A percentile compares a stretch with the other conserved stretches of the same genome.
Evolutionary conservation across 805 yeast genomes (phyloP).

Genomic region (Metschnikowia cerradonensis): DNA sequence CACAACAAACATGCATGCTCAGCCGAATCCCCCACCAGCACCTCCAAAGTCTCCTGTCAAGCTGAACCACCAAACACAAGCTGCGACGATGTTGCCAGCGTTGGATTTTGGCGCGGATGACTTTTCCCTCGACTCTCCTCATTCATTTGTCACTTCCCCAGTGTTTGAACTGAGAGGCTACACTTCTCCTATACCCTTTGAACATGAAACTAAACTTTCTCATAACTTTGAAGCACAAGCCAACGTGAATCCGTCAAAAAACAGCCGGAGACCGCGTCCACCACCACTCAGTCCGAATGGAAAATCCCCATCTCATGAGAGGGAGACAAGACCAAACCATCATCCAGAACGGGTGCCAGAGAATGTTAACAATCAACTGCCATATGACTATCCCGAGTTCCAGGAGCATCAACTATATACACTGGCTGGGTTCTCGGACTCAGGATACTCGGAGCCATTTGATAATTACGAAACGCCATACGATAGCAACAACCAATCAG

Average conservation of each 20-base stretch:
- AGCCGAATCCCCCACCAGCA: background rate
- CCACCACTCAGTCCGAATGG: conserved; percentile 8
- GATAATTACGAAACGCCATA: conserved; percentile 21
- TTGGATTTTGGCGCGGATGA: background rate
- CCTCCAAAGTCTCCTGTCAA: background rate
- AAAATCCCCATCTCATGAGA: background rate
- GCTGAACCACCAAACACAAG: background rate
- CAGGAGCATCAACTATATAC: background rate
- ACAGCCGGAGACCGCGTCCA: conserved; percentile 13
- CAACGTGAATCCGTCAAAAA: background rate
- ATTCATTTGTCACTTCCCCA: background rate
- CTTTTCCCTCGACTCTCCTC: conserved; percentile 1
- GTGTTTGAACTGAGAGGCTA: background rate
- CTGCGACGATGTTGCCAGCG: background rate
- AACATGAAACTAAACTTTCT: conserved; percentile 4
- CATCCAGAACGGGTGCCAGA: background rate
- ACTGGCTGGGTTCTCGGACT: background rate
- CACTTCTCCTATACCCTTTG: background rate
- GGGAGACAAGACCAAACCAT: background rate
- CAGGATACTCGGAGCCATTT: conserved; percentile 24
- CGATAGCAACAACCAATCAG: conserved; percentile 11
- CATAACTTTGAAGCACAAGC: conserved; percentile 5
- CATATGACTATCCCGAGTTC: background rate
- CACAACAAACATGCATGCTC: background rate
- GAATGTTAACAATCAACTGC: background rate